Conservation (phyloP, 1,139 yeast species). For the Casaregolazyma lundiana region DNA sequence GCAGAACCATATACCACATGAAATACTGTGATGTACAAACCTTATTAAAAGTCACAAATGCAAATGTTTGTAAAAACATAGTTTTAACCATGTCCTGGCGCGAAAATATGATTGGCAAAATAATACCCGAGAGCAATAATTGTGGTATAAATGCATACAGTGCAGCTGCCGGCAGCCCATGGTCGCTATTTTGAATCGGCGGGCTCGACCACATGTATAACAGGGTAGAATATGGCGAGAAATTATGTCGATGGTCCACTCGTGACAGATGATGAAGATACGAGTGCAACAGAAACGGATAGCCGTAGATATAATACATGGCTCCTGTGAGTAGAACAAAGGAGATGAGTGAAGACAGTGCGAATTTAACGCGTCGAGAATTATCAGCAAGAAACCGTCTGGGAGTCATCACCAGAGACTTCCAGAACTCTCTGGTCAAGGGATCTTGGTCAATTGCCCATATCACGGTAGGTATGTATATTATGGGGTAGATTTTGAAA, state of each 20-base stretch:
- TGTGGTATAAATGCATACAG: slow-evolving; percentile 79
- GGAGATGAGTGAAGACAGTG: slow-evolving; percentile 39
- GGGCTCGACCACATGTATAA: slow-evolving; percentile 47
- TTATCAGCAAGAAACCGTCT: slow-evolving; percentile 26
- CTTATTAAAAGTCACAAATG: slow-evolving; percentile 87
- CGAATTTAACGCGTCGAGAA: slow-evolving; percentile 43
- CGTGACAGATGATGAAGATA: slow-evolving; percentile 79
- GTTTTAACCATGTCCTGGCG: slow-evolving; percentile 53
- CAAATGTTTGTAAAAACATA: slow-evolving; percentile 81
- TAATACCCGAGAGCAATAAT: slow-evolving; percentile 50
- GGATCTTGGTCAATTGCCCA: slow-evolving; percentile 30
- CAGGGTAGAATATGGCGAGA: slow-evolving; percentile 76
- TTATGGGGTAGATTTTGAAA: slow-evolving; percentile 86
- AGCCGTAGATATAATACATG: slow-evolving; percentile 69
- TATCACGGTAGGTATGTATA: slow-evolving; percentile 61
- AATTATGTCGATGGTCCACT: slow-evolving; percentile 91
- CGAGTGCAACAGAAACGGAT: slow-evolving; percentile 71
- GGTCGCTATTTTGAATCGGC: slow-evolving; percentile 16
- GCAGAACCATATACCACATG: slow-evolving; percentile 82
- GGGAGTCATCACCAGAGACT: not conserved
- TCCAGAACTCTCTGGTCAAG: slow-evolving; percentile 10
- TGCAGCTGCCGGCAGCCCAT: slow-evolving; percentile 11
- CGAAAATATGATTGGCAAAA: slow-evolving; percentile 60
- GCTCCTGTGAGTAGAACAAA: slow-evolving; percentile 44
- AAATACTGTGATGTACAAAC: slow-evolving; percentile 90